Evolutionary conservation across 371 early-diverging fungal species (phyloP).

Genomic region (Mortierella sp.): DNA sequence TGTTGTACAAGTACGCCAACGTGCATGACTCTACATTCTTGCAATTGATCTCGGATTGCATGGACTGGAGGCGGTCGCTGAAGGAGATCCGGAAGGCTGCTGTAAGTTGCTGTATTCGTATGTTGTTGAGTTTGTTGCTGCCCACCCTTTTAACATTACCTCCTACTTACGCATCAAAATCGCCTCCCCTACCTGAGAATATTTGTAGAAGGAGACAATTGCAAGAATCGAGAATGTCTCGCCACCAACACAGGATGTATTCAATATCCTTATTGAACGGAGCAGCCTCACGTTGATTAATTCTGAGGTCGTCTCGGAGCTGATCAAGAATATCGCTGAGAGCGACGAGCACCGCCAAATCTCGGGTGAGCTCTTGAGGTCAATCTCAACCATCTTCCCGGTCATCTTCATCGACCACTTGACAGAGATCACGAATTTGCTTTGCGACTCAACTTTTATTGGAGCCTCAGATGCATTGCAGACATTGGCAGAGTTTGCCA

Average conservation of each 20-base stretch:
- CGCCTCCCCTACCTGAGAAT: background rate
- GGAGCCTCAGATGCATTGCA: slow-evolving; percentile 44
- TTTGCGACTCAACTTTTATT: slow-evolving; percentile 35
- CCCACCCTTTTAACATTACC: background rate
- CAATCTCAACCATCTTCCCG: slow-evolving; percentile 54
- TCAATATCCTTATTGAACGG: slow-evolving; percentile 79
- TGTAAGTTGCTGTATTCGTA: slow-evolving; percentile 23
- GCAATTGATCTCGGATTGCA: slow-evolving; percentile 35
- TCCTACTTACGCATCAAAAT: background rate
- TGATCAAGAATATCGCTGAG: slow-evolving; percentile 64
- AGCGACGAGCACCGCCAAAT: slow-evolving; percentile 44
- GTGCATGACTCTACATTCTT: slow-evolving; percentile 24
- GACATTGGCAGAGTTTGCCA: slow-evolving; percentile 53
- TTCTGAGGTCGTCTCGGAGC: slow-evolving; percentile 68
- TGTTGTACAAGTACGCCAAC: slow-evolving; percentile 43
- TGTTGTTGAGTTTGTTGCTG: background rate
- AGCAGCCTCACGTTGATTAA: slow-evolving; percentile 77
- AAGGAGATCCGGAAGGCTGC: slow-evolving; percentile 61
- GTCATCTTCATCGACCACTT: slow-evolving; percentile 57
- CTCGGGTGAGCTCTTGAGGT: slow-evolving; percentile 67
- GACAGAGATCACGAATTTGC: slow-evolving; percentile 42
- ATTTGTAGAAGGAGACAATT: slow-evolving; percentile 72
- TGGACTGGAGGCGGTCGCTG: slow-evolving; percentile 56
- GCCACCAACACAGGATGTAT: slow-evolving; percentile 75
- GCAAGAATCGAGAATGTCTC: slow-evolving; percentile 73